phyloP scores from a whole-genome alignment of 176 grass and related monocot genomes.

The Oryza rufipogon region DNA sequence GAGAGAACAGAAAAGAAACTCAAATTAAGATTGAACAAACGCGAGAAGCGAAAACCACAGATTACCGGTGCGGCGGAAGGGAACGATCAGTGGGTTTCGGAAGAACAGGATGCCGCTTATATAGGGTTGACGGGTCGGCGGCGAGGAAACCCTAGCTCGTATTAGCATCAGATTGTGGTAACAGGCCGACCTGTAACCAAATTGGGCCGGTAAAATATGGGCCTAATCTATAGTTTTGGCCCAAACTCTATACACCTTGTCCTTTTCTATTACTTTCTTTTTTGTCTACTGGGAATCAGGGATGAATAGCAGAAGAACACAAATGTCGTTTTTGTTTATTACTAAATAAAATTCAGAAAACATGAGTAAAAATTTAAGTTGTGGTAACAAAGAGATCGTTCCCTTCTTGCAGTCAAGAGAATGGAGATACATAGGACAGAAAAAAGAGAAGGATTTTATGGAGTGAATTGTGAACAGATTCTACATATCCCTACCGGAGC shows the following conservation, averaged over 20 bases:
- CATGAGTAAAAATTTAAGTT: neutral
- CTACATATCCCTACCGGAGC: too few relatives aligned
- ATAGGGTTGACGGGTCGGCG: neutral
- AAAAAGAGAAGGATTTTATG: too few relatives aligned
- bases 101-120: neutral
- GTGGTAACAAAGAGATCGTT: neutral
- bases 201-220: neutral
- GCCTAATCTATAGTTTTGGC: neutral
- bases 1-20: neutral
- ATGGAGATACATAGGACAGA: too few relatives aligned
- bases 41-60: neutral
- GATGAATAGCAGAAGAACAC: neutral
- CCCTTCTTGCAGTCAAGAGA: too few relatives aligned
- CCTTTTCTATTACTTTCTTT: neutral
- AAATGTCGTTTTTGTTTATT: neutral
- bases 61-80: neutral
- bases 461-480: too few relatives aligned
- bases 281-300: neutral
- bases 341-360: neutral
- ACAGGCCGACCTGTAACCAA: neutral
- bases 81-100: accelerated
- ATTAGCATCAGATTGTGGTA: neutral
- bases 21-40: neutral
- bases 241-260: neutral
- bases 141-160: conserved; percentile 42